Base-by-base conservation (phyloP, 2,329 filamentous ascomycete species). In the Chaetomiaceae sp. region DNA sequence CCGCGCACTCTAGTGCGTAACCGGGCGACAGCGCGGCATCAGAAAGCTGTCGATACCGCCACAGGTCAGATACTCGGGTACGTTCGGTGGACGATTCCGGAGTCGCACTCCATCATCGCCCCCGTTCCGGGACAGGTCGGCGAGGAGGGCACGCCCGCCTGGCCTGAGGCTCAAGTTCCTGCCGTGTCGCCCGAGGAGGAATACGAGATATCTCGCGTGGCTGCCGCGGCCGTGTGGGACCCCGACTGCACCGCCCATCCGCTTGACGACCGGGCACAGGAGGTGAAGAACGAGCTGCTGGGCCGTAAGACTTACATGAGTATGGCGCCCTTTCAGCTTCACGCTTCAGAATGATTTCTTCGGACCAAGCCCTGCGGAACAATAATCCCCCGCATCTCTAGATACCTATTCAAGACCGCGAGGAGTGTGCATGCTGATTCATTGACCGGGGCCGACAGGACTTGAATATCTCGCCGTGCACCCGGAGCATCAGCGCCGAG, bases 51-150 rank as follows among this genome's bases (percentile, higher is more conserved):
- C 22, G 53, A 58, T 32, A 33, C 45, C 3, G 35, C 32, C 35
- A 58, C 56, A 7, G 53, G 55, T 9, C 38, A 41, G 36, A 22
- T 58, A 7, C 22, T 58, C 2, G 57, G 57, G 1, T 58, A 57
- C 37, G 50, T 47, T 18, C 51, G 57, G 14, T 59, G 57, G 56
- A 17, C 35, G n/a, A 45, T 58, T 1, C 55, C 56, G 1, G 34
- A 9, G 5, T 20, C 34, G 7, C 17, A 36, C 18, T 5, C 34
- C 7, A 36, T 18, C 7, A 14, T 36, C 34, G 22, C 9, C 10
- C 12, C 34, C 5, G 34, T 8, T 12, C 17, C 12, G 22, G 18
- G 10, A 9, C 7, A 36, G 5, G 6, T 6, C 3, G 18, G 17
- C 14, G 18, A 36, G 3, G 34, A 36, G 3, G 34, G 18, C 17